Conservation (phyloP, 1,284 basidiomycete species). For the Marasmius oreades region DNA sequence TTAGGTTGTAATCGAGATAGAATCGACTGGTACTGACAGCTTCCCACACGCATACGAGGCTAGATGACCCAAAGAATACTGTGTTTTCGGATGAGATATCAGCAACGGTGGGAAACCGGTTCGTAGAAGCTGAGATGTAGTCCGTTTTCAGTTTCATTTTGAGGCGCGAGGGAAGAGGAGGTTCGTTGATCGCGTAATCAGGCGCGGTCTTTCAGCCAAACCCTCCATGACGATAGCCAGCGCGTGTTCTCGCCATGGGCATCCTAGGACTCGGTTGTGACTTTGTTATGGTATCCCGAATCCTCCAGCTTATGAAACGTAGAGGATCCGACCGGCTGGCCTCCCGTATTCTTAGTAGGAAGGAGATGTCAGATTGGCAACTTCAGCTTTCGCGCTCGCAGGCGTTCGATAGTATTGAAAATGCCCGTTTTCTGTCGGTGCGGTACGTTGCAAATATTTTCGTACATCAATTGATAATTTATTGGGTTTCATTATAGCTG, state of each 20-base stretch:
- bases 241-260: constrained; percentile 32
- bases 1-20: constrained; percentile 8
- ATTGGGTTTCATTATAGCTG: constrained; percentile 45
- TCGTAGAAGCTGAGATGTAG: constrained; percentile 81
- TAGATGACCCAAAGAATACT: constrained; percentile 78
- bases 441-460: constrained; percentile 41
- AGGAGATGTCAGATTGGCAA: constrained; percentile 46
- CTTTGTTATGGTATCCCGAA: constrained; percentile 67
- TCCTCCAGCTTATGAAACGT: constrained; percentile 53
- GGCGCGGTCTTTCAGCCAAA: neutral
- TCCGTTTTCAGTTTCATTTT: constrained; percentile 35
- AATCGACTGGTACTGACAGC: constrained; percentile 39
- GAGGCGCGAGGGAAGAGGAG: neutral
- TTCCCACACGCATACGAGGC: constrained; percentile 77
- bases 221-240: neutral
- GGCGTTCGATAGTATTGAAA: neutral
- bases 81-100: constrained; percentile 53
- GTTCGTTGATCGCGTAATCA: neutral
- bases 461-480: neutral
- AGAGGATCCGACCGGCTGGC: constrained; percentile 49
- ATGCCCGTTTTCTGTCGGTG: constrained; percentile 55
- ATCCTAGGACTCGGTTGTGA: constrained; percentile 81
- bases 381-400: constrained; percentile 23
- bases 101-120: constrained; percentile 70
- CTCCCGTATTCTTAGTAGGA: constrained; percentile 58